Percentiles rank a stretch among this genome's conserved stretches.
These are phyloP conservation scores for Monilinia polystroma DNA, from an alignment of 2,329 filamentous ascomycete species.

Conservation along the genomic window DNA sequence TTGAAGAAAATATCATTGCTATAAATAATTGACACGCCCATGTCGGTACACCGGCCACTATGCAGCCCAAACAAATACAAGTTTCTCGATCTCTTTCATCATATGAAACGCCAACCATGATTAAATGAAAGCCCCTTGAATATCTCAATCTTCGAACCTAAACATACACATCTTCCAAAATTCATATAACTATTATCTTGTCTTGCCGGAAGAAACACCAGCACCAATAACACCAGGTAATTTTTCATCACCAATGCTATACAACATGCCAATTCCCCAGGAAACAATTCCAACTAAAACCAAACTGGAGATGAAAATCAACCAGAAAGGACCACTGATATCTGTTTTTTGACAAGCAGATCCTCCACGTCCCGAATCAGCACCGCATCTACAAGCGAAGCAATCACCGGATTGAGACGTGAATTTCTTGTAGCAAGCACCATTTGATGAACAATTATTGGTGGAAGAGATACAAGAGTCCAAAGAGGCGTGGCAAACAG, in stretches of 20 bases:
- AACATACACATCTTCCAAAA: slow-evolving; percentile 21
- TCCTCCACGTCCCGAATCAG: slow-evolving; percentile 52
- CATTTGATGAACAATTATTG: slow-evolving; percentile 78
- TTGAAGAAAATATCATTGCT: slow-evolving; percentile 14
- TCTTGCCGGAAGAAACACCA: slow-evolving; percentile 71
- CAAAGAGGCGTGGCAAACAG: slow-evolving; percentile 71
- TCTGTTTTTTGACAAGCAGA: slow-evolving; percentile 88
- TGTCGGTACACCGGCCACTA: slow-evolving; percentile 19
- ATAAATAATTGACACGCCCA: slow-evolving; percentile 4
- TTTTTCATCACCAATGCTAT: slow-evolving; percentile 80
- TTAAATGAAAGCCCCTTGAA: slow-evolving; percentile 9
- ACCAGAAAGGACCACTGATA: slow-evolving; percentile 83
- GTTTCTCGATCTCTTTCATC: slow-evolving; percentile 14
- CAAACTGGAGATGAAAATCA: slow-evolving; percentile 75
- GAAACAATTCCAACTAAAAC: slow-evolving; percentile 65
- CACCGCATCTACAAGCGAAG: slow-evolving; percentile 73
- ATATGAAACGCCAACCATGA: slow-evolving; percentile 17
- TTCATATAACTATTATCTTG: slow-evolving; percentile 31
- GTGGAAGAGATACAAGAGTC: slow-evolving; percentile 69
- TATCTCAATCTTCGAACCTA: slow-evolving; percentile 12
- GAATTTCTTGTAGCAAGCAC: slow-evolving; percentile 70
- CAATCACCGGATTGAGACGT: slow-evolving; percentile 55
- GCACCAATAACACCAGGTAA: slow-evolving; percentile 95
- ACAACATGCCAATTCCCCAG: slow-evolving; percentile 75
- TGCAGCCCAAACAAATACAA: slow-evolving; percentile 20